Conservation (phyloP, 2,329 filamentous ascomycete species). For the Macroventuria anomochaeta region DNA sequence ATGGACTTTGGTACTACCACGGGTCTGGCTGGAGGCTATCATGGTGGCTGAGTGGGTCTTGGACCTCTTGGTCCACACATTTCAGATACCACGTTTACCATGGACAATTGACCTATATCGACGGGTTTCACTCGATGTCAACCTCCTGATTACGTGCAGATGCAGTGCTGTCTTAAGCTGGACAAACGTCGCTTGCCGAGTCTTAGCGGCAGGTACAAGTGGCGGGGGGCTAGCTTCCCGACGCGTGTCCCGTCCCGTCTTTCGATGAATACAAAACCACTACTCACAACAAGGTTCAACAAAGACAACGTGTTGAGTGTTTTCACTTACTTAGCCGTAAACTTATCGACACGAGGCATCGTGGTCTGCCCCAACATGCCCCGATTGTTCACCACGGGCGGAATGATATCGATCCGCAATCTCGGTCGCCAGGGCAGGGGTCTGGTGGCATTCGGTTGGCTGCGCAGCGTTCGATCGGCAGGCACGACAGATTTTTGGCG, state of each 20-base stretch:
- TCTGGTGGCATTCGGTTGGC: constrained; percentile 8
- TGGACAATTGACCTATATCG: not conserved
- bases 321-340: not conserved
- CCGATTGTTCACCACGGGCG: constrained; percentile 6
- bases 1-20: constrained; percentile 18
- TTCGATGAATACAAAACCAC: not conserved
- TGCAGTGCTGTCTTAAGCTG: constrained; percentile 10
- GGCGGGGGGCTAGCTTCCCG: constrained; percentile 22
- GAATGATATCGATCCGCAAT: constrained; percentile 20
- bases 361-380: constrained; percentile 1
- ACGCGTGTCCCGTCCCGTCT: constrained; percentile 11
- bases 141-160: constrained; percentile 14
- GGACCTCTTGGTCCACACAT: constrained; percentile 20
- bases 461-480: constrained; percentile 22
- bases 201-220: constrained; percentile 22
- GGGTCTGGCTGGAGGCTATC: constrained; percentile 15
- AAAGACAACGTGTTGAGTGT: constrained; percentile 9
- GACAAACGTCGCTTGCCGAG: constrained; percentile 7
- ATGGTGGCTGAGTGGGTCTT: constrained; percentile 19
- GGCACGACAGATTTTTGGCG: constrained; percentile 21
- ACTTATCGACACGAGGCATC: constrained; percentile 4
- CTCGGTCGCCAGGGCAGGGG: constrained; percentile 14
- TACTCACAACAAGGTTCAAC: constrained; percentile 6
- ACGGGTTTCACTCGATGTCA: constrained; percentile 1
- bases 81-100: not conserved